Conservation (phyloP, 2,329 filamentous ascomycete species). For the Verticillium dahliae region DNA sequence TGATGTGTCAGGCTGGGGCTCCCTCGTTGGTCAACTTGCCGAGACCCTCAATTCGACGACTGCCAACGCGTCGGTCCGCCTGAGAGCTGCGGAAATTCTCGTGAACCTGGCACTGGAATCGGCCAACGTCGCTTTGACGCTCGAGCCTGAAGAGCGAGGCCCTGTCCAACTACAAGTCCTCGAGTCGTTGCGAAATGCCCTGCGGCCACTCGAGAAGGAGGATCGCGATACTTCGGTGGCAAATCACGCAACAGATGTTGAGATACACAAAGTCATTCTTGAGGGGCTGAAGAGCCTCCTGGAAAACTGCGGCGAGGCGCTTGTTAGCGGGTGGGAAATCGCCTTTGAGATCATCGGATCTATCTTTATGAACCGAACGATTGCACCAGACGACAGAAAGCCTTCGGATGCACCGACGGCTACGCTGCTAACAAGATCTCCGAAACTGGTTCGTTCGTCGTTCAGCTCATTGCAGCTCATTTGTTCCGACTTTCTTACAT, state of each 20-base stretch:
- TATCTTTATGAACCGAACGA: slow-evolving; percentile 55
- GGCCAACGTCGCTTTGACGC: slow-evolving; percentile 46
- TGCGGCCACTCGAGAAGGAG: slow-evolving; percentile 47
- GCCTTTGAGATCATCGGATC: slow-evolving; percentile 80
- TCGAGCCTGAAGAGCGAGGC: slow-evolving; percentile 44
- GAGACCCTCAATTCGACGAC: slow-evolving; percentile 38
- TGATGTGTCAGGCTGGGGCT: slow-evolving; percentile 67
- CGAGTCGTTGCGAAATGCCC: slow-evolving; percentile 55
- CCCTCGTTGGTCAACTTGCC: slow-evolving; percentile 53
- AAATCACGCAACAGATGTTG: slow-evolving; percentile 59
- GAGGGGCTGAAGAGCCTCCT: slow-evolving; percentile 77
- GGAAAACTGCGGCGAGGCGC: slow-evolving; percentile 79
- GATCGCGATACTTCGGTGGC: slow-evolving; percentile 48
- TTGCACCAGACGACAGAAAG: slow-evolving; percentile 24
- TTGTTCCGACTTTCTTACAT: slow-evolving; percentile 85
- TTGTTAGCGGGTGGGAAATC: slow-evolving; percentile 78
- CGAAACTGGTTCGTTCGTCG: slow-evolving; percentile 73
- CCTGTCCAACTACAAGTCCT: slow-evolving; percentile 68
- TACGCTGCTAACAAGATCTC: slow-evolving; percentile 50
- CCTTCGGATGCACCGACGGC: slow-evolving; percentile 21
- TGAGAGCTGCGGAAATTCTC: slow-evolving; percentile 58
- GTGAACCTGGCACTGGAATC: slow-evolving; percentile 52
- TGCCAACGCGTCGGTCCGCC: slow-evolving; percentile 45
- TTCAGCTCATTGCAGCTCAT: slow-evolving; percentile 89
- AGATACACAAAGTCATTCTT: slow-evolving; percentile 74